Evolutionary conservation across 2,329 filamentous ascomycete species (phyloP).

Genomic region (Pseudocercospora vitis): DNA sequence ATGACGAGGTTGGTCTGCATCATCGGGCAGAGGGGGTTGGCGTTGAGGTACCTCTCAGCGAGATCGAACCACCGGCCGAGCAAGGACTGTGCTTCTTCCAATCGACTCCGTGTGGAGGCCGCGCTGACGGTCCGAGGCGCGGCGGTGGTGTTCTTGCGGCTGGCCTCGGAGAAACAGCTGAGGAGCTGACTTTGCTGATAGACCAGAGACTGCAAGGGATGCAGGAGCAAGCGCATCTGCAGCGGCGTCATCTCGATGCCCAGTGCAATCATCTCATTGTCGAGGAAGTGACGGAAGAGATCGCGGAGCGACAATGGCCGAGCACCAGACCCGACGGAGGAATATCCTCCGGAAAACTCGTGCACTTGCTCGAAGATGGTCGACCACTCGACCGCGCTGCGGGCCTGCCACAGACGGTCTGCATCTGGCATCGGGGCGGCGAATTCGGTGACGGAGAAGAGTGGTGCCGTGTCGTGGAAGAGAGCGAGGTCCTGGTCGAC

Average conservation of each 20-base stretch:
- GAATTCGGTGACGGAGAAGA: constrained; percentile 66
- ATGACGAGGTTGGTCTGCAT: constrained; percentile 67
- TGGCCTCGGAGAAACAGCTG: constrained; percentile 62
- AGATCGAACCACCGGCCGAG: constrained; percentile 68
- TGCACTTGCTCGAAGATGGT: constrained; percentile 60
- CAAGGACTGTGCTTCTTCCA: constrained; percentile 65
- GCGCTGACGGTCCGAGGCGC: constrained; percentile 54
- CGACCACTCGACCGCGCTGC: constrained; percentile 60
- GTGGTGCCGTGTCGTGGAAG: constrained; percentile 63
- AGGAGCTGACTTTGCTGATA: constrained; percentile 65
- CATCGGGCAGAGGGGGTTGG: constrained; percentile 58
- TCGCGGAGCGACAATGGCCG: constrained; percentile 61
- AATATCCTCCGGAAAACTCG: constrained; percentile 54
- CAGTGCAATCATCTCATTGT: constrained; percentile 59
- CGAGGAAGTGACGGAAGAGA: constrained; percentile 67
- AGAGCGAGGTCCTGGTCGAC: constrained; percentile 70
- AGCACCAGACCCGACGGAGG: constrained; percentile 55
- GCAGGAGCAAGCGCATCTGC: constrained; percentile 66
- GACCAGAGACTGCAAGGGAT: constrained; percentile 66
- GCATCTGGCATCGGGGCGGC: constrained; percentile 63
- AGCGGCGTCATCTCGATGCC: constrained; percentile 55
- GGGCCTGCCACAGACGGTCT: constrained; percentile 64
- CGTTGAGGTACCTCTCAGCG: constrained; percentile 56
- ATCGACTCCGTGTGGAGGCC: constrained; percentile 58
- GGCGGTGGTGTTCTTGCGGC: constrained; percentile 47